Evolutionary conservation across 208 protist species (phyloP).

Genomic region (Spongospora subterranea): DNA sequence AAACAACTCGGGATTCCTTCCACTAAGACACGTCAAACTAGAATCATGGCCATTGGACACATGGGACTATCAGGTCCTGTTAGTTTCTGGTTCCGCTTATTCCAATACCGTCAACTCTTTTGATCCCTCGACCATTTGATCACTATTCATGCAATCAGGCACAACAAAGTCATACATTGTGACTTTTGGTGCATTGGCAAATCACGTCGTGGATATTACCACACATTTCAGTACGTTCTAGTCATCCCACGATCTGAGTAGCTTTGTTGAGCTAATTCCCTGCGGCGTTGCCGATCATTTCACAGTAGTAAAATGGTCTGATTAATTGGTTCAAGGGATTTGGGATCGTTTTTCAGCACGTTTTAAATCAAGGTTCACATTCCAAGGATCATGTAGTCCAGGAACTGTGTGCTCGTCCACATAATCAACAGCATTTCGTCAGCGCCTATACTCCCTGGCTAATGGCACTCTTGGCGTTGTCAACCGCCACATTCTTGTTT

Average conservation of each 20-base stretch:
- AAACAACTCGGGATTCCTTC: not conserved
- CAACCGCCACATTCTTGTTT: no score
- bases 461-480: no score
- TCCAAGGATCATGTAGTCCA: not conserved
- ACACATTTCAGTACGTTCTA: not conserved
- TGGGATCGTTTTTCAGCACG: not conserved
- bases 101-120: not conserved
- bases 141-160: not conserved
- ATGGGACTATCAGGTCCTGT: not conserved
- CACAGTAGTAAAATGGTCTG: not conserved
- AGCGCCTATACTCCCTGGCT: no score
- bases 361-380: constrained; percentile 11
- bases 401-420: not conserved
- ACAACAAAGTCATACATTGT: not conserved
- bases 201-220: not conserved
- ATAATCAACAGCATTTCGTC: not conserved
- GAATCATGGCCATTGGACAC: not conserved
- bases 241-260: not conserved
- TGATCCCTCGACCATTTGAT: not conserved
- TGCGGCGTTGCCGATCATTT: not conserved
- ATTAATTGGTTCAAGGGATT: constrained; percentile 1
- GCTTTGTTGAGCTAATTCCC: not conserved
- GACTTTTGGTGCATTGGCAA: not conserved
- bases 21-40: not conserved
- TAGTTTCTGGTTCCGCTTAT: not conserved